Evolutionary conservation across 164 flowering plant species (phyloP), one percentile per base, ranked within the genome.

Genomic region (Vitis rotundifolia): DNA sequence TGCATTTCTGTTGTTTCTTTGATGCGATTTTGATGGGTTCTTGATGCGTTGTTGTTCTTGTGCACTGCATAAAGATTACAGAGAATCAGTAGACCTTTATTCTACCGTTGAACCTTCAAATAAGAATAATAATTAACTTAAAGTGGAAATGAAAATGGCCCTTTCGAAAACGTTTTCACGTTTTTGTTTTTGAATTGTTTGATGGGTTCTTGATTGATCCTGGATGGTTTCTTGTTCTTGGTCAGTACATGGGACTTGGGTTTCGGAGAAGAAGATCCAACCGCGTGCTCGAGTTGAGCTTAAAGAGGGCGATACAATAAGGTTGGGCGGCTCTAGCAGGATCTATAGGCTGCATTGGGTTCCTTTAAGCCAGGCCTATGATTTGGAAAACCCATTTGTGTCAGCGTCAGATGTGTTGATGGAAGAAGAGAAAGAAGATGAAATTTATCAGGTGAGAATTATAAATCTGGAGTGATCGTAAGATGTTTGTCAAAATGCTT

Each of bases 171-270:
- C 44, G 8, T 37, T 37, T 37, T 37, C 44, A 6, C 44, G 44
- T 37, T 37, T 37, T 37, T 37, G 44, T 37, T 37, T 37, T 6
- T 37, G 44, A 37, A 37, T 71, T 29, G 50, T 19, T 53, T 73
- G 26, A 11, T 47, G 50, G 22, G 37, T 29, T 37, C 57, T 63
- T 71, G 44, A 13, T 48, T 70, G 61, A n/a, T 57, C 59, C 11
- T 44, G 50, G 22, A 49, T 61, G 52, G 11, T 22, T 65, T 71
- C 29, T 54, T 72, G 49, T 64, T 73, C 11, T 26, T 75, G 75
- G 54, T 47, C 76, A 93, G 98, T 86, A 1, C 99, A 95, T 74
- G 98, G 98, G 57, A 93, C 98, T 47, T 90, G 97, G 97, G 80
- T 93, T 75, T 89, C 84, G 0, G 98, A 77, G 53, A 79, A 75